Evolutionary conservation across 1,139 yeast genomes (phyloP).

Genomic region (Geotrichum fermentans): DNA sequence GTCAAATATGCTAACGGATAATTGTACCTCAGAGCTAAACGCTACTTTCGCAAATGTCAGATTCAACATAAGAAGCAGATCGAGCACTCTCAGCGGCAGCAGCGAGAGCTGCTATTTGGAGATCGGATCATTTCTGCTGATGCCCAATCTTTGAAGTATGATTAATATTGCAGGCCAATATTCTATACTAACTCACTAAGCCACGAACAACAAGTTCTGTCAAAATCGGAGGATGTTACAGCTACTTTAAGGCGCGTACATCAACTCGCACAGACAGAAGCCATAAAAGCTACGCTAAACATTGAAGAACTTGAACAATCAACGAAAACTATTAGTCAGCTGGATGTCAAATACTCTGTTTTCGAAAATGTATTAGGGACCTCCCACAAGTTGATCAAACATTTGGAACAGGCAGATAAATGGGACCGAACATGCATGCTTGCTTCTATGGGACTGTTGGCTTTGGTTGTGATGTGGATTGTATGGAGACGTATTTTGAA

Average conservation of each 20-base stretch:
- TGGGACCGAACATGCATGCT: slow-evolving; percentile 59
- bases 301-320: slow-evolving; percentile 58
- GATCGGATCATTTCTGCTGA: slow-evolving; percentile 11
- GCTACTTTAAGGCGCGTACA: slow-evolving; percentile 50
- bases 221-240: slow-evolving; percentile 52
- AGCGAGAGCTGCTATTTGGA: slow-evolving; percentile 30
- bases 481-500: slow-evolving; percentile 58
- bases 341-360: slow-evolving; percentile 50
- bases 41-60: slow-evolving; percentile 33
- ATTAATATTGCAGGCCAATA: not conserved
- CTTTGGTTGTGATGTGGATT: slow-evolving; percentile 56
- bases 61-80: slow-evolving; percentile 29
- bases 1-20: no score
- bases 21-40: slow-evolving; percentile 24
- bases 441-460: slow-evolving; percentile 53
- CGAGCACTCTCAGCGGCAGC: slow-evolving; percentile 25
- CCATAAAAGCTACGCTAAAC: slow-evolving; percentile 55
- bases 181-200: no score
- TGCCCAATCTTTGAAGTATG: slow-evolving; percentile 7
- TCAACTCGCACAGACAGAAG: slow-evolving; percentile 46
- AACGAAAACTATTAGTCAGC: slow-evolving; percentile 46
- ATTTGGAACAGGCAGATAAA: slow-evolving; percentile 64
- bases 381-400: slow-evolving; percentile 53
- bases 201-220: slow-evolving; percentile 40
- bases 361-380: slow-evolving; percentile 53